Evolutionary conservation across 1,139 yeast species (phyloP), one percentile per base, ranked within the genome.

Genomic region (Oligophagozyma castellii): DNA sequence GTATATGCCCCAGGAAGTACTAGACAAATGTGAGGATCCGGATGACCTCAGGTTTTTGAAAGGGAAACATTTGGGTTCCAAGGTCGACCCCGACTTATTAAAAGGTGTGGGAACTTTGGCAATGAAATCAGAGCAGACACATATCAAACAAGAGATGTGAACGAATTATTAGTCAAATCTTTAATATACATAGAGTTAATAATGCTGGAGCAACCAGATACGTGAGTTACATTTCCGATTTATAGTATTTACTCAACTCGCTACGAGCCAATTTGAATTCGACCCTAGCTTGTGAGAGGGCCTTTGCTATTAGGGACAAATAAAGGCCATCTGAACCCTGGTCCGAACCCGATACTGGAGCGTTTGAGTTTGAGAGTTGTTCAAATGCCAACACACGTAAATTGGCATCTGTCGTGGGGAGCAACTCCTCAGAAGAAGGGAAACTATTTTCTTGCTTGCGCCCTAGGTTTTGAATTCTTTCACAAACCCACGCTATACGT

Each of bases 401-500:
- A 8, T 48, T 48, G 11, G 29, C 38, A n/a, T n/a, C n/a, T n/a
- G n/a, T n/a, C n/a, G n/a, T n/a, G n/a, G n/a, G n/a, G 8, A 41
- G 34, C 14, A 42, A 23, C 38, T 51, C 47, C 5, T 26, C 29
- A 21, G 42, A 39, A 5, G 42, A 43, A n/a, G 51, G 43, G 28
- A 56, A 47, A 18, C 39, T 38, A 23, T 55, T 51, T 32, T 57
- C 61, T 39, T 63, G 46, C 52, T 59, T 47, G 51, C 68, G 59
- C n/a, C 95, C 95, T 43, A 80, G 72, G 52, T 86, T 83, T 55
- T 89, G 98, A 39, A 89, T 84, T 44, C 89, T 65, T 54, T 86
- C 98, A 56, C 98, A 89, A 43, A 83, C 79, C 46, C 72, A 68
- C 37, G 89, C 81, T 32, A 89, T 79, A 39, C 74, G 71, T 25